Evolutionary conservation across 2,329 filamentous ascomycete species (phyloP).

Genomic region (Venturia carpophila): DNA sequence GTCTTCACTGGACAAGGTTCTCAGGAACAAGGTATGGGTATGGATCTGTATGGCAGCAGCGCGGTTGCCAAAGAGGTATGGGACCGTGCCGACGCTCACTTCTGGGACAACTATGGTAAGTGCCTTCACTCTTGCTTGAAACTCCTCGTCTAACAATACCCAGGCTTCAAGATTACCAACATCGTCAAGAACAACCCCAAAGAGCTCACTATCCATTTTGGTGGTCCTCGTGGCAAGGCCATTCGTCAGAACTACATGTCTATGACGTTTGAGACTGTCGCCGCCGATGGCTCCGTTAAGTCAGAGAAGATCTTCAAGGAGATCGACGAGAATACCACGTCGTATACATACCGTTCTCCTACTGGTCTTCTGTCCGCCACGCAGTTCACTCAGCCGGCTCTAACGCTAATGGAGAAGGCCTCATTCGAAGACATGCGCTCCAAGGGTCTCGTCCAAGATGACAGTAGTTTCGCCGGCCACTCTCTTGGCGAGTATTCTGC

Average conservation of each 20-base stretch:
- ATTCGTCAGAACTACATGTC: slow-evolving; percentile 99
- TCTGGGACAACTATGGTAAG: slow-evolving; percentile 93
- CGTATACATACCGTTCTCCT: slow-evolving; percentile 94
- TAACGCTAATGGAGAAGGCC: slow-evolving; percentile 99
- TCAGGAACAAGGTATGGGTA: slow-evolving; percentile 99
- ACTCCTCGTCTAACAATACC: slow-evolving; percentile 7
- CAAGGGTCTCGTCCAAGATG: slow-evolving; percentile 89
- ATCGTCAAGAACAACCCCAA: slow-evolving; percentile 99
- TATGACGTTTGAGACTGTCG: slow-evolving; percentile 99
- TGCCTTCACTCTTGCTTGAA: slow-evolving; percentile 28
- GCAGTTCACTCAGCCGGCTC: slow-evolving; percentile 94
- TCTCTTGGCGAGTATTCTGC: slow-evolving; percentile 98
- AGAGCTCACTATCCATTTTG: slow-evolving; percentile 96
- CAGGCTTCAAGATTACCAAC: slow-evolving; percentile 91
- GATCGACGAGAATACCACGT: slow-evolving; percentile 83
- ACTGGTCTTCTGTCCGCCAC: slow-evolving; percentile 92
- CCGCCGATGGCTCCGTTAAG: slow-evolving; percentile 83
- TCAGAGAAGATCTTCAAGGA: slow-evolving; percentile 99
- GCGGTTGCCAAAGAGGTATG: slow-evolving; percentile 93
- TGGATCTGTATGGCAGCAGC: slow-evolving; percentile 95
- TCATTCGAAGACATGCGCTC: slow-evolving; percentile 98
- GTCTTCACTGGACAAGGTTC: slow-evolving; percentile 98
- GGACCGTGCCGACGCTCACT: slow-evolving; percentile 85
- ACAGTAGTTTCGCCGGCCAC: slow-evolving; percentile 96
- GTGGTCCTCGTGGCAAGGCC: slow-evolving; percentile 90